Evolutionary conservation across 2,329 filamentous ascomycete species (phyloP), one percentile per base, ranked within the genome.

Genomic region (Venturia pyrina): DNA sequence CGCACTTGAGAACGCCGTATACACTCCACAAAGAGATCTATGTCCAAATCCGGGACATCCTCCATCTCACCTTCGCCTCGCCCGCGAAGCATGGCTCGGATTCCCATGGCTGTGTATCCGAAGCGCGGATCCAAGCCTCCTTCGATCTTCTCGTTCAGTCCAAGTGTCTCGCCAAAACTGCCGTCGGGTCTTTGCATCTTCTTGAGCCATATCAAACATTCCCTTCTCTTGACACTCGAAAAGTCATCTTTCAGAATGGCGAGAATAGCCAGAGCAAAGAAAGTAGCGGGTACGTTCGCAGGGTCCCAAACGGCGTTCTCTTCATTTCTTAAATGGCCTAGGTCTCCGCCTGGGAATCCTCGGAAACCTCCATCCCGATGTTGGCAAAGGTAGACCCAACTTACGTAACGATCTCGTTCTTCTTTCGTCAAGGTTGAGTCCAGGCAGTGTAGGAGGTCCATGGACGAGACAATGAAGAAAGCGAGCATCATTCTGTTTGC

Each of bases 401-500:
- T 78, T 64, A 85, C 81, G 73, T 85, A 86, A 24, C 79, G 81
- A 67, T 78, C 73, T 64, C 85, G 78, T 70, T 88, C 85, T 53
- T 80, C 78, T 2, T 74, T 69, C 2, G 80, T 80, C 24, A 87
- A 81, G 57, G 83, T 81, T 62, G 79, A 17, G 5, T 84, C 76
- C 48, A 91, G 80, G 1, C 83, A 82, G 15, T 85, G 87, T 40
- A 99, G 86, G 1, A 98, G 79, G 73, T 96, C 91, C 62, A 96
- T 82, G 1, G 91, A 91, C 8, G 91, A 89, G 71, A 98, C 79
- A 70, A 89, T 93, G 80, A 99, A 96, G 80, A 89, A 96, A 70
- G 87, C 92, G 65, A 98, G 86, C 5, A 89, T 89, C 80, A 98
- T 89, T 72, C 95, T 92, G 72, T 89, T 93, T 70, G 91, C 91